phyloP scores from a whole-genome alignment of 805 yeast species.

The Metschnikowia dekortorum region DNA sequence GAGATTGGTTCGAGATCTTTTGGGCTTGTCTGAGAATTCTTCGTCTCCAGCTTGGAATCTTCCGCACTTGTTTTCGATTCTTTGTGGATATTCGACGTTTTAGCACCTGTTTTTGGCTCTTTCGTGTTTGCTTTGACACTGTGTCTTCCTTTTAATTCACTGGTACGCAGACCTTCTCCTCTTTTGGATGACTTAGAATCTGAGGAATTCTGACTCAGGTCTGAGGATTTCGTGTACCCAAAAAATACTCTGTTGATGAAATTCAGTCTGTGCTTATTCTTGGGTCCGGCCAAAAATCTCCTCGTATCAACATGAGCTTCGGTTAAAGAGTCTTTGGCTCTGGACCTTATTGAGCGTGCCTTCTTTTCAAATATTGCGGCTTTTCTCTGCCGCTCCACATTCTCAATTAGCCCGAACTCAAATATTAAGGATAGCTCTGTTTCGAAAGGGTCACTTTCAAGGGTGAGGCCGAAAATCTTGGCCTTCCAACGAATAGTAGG shows the following conservation, averaged over 20 bases:
- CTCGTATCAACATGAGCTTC: conserved; percentile 4
- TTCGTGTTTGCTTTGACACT: neutral
- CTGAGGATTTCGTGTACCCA: neutral
- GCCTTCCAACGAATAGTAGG: conserved; percentile 58
- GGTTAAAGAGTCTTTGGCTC: conserved; percentile 7
- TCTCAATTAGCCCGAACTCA: conserved; percentile 65
- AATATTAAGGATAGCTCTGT: conserved; percentile 59
- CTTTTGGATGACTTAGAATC: neutral
- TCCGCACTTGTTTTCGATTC: neutral
- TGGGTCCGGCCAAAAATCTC: conserved; percentile 1
- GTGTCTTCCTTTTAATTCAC: neutral
- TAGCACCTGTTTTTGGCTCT: neutral
- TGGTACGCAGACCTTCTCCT: neutral
- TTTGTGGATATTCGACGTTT: neutral
- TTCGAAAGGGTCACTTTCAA: conserved; percentile 92
- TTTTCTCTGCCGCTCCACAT: conserved; percentile 55
- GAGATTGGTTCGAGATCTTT: neutral
- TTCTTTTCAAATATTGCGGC: conserved; percentile 33
- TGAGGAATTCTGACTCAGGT: neutral
- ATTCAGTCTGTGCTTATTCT: conserved; percentile 1
- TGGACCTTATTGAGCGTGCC: conserved; percentile 14
- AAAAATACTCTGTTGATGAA: conserved; percentile 7
- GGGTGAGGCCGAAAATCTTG: conserved; percentile 51
- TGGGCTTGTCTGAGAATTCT: neutral
- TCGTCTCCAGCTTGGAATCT: neutral